These are phyloP conservation scores for Canavalia ensiformis DNA, from an alignment of 306 rosid genomes.

Conservation along the genomic window DNA sequence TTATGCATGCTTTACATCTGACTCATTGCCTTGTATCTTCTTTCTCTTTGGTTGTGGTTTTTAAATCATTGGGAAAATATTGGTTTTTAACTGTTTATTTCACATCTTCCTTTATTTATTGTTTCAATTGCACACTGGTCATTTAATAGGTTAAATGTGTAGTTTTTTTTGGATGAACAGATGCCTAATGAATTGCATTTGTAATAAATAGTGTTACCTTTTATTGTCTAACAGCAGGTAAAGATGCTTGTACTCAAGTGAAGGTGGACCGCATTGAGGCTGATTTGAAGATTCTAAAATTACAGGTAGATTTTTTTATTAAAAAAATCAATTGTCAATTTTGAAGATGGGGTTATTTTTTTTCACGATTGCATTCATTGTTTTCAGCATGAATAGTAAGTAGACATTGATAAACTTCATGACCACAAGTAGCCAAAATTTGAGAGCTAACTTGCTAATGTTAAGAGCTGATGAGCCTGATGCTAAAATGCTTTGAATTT, in stretches of 20 bases:
- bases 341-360: constrained; percentile 32
- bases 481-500: constrained; percentile 29
- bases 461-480: not conserved
- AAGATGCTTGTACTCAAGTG: constrained; percentile 66
- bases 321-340: constrained; percentile 2
- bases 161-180: not conserved
- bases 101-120: constrained; percentile 10
- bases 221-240: constrained; percentile 59
- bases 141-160: constrained; percentile 16
- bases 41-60: constrained; percentile 12
- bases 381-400: constrained; percentile 6
- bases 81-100: constrained; percentile 18
- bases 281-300: constrained; percentile 86
- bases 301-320: constrained; percentile 67
- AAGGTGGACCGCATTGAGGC: constrained; percentile 89
- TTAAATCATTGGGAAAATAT: constrained; percentile 18
- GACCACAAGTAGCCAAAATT: not conserved
- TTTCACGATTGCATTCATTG: constrained; percentile 9
- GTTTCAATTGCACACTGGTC: not conserved
- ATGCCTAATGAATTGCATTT: constrained; percentile 32
- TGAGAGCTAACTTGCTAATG: constrained; percentile 30
- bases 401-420: constrained; percentile 13
- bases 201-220: constrained; percentile 35
- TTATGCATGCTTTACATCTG: not conserved
- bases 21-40: constrained; percentile 24